Base-by-base conservation (phyloP, 306 rosid genomes). In the Parietaria judaica region DNA sequence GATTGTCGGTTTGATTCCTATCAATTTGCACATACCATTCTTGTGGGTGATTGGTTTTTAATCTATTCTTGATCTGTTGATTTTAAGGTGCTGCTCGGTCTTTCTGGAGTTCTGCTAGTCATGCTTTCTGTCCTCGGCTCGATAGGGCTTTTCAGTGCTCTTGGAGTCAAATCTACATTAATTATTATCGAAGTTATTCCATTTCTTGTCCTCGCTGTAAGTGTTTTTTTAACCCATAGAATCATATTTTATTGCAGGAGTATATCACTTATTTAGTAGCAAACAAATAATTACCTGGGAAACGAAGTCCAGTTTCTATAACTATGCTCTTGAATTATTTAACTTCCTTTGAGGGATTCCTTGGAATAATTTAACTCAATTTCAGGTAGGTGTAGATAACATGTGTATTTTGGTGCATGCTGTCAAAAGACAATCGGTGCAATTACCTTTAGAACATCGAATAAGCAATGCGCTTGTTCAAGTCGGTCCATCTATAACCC, bases 121-220 rank as follows among this genome's bases (percentile, higher is more conserved):
- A 62, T 91, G 88, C 86, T 91, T 66, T 91, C 98, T 60, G 96
- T 91, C 61, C 86, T 91, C 65, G 96, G 96, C 52, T 91, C 98
- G 8, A 82, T 84, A 61, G 98, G 98, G 72, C 78, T 91, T 80
- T 91, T 91, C 81, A 91, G 98, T 80, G 95, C 87, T 57, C 43
- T 91, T 64, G 96, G 95, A 72, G 82, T 91, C 44, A 91, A 88
- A 74, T 91, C 98, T 35, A 91, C 98, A n/a, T 52, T 91, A 72
- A 91, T 91, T 68, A 91, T 91, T 56, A 85, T 91, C 95, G 98
- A 91, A 84, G 98, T 88, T 76, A 91, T 91, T 61, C 98, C 98
- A 53, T 91, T 91, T 71, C 84, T 91, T 39, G 96, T 91, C 55
- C 78, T 91, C 70, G 98, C 98, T 62, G 98, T 91, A 87, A 82